phyloP scores from a whole-genome alignment of 192 early-diverging fungal species.

The Linnemannia elongata region DNA sequence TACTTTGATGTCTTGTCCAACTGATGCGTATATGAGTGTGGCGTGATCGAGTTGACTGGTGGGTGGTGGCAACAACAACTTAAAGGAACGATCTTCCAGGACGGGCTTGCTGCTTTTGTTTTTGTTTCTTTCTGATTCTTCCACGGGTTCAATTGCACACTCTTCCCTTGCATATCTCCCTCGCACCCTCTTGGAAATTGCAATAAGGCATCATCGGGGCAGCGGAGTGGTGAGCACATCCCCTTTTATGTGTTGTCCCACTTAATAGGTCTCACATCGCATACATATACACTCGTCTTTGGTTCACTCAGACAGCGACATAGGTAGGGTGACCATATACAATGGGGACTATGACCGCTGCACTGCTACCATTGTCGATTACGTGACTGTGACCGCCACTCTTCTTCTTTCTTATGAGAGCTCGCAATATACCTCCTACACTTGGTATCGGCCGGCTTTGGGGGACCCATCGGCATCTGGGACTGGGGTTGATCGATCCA shows the following conservation, averaged over 20 bases:
- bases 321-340: too few species aligned
- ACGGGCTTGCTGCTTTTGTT: not conserved
- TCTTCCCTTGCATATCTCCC: not conserved
- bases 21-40: not conserved
- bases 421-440: too few species aligned
- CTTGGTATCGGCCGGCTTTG: too few species aligned
- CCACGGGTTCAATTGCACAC: conserved; percentile 2
- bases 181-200: not conserved
- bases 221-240: not conserved
- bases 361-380: too few species aligned
- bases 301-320: too few species aligned
- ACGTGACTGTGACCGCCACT: too few species aligned
- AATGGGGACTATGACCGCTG: too few species aligned
- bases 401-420: too few species aligned
- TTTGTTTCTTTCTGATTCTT: not conserved
- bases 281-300: not conserved
- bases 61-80: too few species aligned
- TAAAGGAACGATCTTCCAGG: not conserved
- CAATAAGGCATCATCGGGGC: not conserved
- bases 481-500: not conserved
- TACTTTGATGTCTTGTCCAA: too few species aligned
- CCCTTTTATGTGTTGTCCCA: not conserved
- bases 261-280: not conserved
- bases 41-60: not conserved
- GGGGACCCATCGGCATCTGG: too few species aligned